Conservation (phyloP, 2,329 filamentous ascomycete species). For the Teratosphaeria viscida region DNA sequence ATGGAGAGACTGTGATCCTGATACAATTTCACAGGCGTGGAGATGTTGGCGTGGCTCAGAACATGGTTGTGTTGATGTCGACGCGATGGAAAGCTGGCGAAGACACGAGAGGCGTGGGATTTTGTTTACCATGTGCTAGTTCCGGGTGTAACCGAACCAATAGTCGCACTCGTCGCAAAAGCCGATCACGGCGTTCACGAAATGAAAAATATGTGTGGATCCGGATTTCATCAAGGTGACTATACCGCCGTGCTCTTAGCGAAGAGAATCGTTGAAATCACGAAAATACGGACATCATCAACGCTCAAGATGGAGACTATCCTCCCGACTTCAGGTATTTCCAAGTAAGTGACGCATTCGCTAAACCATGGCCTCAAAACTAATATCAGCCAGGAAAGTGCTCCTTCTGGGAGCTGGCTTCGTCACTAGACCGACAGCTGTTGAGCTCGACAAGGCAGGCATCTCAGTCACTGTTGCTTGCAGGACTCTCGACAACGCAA, state of each 20-base stretch:
- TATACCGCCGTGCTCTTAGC: neutral
- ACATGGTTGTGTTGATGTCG: neutral
- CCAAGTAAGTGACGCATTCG: conserved; percentile 24
- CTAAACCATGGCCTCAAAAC: neutral
- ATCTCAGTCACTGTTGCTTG: conserved; percentile 59
- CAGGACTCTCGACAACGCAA: conserved; percentile 65
- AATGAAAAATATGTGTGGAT: neutral
- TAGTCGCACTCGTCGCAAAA: neutral
- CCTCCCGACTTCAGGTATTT: conserved; percentile 11
- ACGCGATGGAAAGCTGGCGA: neutral
- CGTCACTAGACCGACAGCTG: conserved; percentile 48
- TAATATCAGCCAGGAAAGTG: conserved; percentile 24
- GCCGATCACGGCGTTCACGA: neutral
- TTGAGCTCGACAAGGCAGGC: conserved; percentile 47
- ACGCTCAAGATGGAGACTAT: conserved; percentile 28
- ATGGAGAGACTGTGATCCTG: neutral
- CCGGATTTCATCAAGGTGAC: neutral
- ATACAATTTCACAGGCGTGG: no score
- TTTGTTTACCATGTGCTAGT: neutral
- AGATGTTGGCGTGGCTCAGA: neutral
- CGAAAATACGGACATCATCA: neutral
- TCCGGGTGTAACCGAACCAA: neutral
- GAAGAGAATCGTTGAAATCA: neutral
- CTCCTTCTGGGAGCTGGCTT: conserved; percentile 44
- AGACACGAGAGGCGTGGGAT: neutral